A percentile compares a stretch with the other conserved stretches of the same genome.
These are phyloP conservation scores for Claviceps fusiformis DNA, from an alignment of 2,329 filamentous ascomycete species.

Conservation along the genomic window DNA sequence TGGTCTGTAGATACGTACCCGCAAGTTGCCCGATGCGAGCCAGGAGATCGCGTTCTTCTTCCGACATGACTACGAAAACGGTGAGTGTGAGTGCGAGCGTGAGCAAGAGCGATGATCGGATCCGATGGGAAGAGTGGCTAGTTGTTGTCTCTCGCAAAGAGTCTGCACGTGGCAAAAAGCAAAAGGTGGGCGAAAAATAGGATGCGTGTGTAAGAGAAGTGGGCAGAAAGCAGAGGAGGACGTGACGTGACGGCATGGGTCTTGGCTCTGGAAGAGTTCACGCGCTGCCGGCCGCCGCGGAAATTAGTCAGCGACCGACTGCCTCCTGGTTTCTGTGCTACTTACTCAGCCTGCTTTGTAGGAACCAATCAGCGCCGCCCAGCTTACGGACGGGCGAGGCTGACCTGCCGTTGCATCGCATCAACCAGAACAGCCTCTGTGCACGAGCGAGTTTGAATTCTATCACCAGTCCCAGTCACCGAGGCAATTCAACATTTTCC, in stretches of 20 bases:
- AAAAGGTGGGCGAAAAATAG: neutral
- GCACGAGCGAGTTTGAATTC: neutral
- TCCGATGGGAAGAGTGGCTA: neutral
- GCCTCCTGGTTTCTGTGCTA: neutral
- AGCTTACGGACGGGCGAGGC: neutral
- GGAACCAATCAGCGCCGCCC: neutral
- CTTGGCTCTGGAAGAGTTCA: neutral
- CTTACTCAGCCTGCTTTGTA: neutral
- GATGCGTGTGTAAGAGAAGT: neutral
- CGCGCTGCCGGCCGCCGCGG: neutral
- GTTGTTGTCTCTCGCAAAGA: neutral
- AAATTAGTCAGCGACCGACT: neutral
- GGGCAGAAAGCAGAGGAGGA: neutral
- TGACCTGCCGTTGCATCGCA: neutral
- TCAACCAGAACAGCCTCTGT: neutral
- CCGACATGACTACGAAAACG: conserved; percentile 23
- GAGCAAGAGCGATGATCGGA: neutral
- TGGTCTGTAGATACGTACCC: conserved; percentile 20
- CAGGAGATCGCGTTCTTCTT: conserved; percentile 38
- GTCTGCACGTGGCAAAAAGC: neutral
- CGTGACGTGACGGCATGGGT: neutral
- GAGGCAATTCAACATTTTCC: neutral
- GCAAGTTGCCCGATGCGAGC: conserved; percentile 39
- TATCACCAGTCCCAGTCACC: too few species aligned
- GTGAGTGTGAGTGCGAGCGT: neutral